Evolutionary conservation across 306 rosid genomes (phyloP).

Genomic region (Luffa aegyptiaca): DNA sequence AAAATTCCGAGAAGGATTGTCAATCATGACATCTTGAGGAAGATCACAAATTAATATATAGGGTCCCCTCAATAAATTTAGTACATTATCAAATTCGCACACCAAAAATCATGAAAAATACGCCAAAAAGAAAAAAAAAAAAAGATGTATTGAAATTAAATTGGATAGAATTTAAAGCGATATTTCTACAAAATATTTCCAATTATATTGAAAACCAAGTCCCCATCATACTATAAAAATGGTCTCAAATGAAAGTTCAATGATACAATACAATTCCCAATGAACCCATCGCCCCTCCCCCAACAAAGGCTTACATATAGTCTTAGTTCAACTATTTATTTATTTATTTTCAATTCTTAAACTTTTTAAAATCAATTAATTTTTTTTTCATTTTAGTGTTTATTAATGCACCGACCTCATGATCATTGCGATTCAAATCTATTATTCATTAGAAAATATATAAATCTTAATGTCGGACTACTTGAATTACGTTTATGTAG

Average conservation of each 20-base stretch:
- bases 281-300: neutral
- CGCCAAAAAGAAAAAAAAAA: neutral
- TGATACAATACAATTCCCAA: neutral
- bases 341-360: too few species aligned
- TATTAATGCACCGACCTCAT: too few species aligned
- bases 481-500: too few species aligned
- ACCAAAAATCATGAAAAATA: neutral
- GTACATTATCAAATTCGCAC: neutral
- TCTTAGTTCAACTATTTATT: too few species aligned
- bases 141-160: neutral
- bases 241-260: neutral
- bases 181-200: neutral
- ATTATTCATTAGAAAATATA: too few species aligned
- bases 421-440: too few species aligned
- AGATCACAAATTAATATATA: neutral
- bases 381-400: too few species aligned
- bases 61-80: neutral
- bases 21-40: neutral
- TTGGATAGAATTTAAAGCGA: neutral
- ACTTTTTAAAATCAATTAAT: too few species aligned
- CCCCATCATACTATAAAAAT: neutral
- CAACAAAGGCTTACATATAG: too few species aligned
- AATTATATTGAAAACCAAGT: too few species aligned
- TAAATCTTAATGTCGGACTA: too few species aligned
- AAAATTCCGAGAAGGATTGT: neutral